phyloP scores from a whole-genome alignment of 495 filamentous ascomycete genomes.

The Lichenothelia convexa region DNA sequence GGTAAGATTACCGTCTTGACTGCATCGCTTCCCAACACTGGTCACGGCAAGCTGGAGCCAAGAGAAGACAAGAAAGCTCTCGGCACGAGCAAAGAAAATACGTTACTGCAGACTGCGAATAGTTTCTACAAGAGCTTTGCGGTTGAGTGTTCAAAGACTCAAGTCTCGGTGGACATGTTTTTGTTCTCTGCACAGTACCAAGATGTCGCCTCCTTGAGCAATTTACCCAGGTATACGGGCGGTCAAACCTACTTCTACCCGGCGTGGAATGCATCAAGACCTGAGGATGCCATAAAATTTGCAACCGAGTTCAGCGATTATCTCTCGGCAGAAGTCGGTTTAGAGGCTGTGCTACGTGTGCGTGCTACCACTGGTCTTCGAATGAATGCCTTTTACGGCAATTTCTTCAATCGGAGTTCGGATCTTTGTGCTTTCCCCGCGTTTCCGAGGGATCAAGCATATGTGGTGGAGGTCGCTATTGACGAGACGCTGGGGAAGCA shows the following conservation, averaged over 20 bases:
- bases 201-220: slow-evolving; percentile 88
- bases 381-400: slow-evolving; percentile 97
- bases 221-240: slow-evolving; percentile 86
- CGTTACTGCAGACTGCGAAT: slow-evolving; percentile 73
- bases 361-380: slow-evolving; percentile 85
- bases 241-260: slow-evolving; percentile 98
- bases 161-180: slow-evolving; percentile 99
- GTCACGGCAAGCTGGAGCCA: slow-evolving; percentile 78
- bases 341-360: slow-evolving; percentile 91
- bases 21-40: slow-evolving; percentile 77
- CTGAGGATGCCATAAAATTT: slow-evolving; percentile 94
- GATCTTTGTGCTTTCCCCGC: slow-evolving; percentile 96
- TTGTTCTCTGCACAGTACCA: slow-evolving; percentile 94
- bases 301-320: slow-evolving; percentile 92
- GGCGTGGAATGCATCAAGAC: slow-evolving; percentile 84
- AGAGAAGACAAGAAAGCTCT: slow-evolving; percentile 93
- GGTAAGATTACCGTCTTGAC: slow-evolving; percentile 87
- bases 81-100: slow-evolving; percentile 79
- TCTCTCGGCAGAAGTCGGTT: slow-evolving; percentile 81
- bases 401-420: slow-evolving; percentile 95
- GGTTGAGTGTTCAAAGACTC: slow-evolving; percentile 95
- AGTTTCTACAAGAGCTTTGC: slow-evolving; percentile 99
- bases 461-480: slow-evolving; percentile 97
- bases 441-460: slow-evolving; percentile 90
- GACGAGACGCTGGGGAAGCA: slow-evolving; percentile 87